Conservation (phyloP, 1,284 basidiomycete species). For the Pterulicium gracile region DNA sequence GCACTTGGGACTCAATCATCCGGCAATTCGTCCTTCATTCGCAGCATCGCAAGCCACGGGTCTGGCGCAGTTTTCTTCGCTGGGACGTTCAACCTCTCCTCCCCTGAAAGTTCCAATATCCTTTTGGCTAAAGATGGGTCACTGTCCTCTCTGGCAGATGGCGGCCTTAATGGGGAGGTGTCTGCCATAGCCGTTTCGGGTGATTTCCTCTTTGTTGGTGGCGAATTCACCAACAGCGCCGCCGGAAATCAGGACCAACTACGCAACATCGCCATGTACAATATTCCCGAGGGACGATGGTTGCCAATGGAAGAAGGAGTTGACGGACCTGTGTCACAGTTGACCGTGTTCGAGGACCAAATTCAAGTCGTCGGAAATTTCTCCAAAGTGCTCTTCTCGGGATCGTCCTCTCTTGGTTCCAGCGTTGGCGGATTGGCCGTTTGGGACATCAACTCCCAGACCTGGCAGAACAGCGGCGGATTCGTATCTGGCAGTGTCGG, state of each 20-base stretch:
- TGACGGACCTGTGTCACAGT: conserved; percentile 59
- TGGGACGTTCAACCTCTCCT: conserved; percentile 63
- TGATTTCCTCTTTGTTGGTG: conserved; percentile 72
- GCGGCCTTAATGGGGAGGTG: conserved; percentile 71
- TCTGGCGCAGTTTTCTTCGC: conserved; percentile 65
- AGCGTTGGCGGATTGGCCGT: conserved; percentile 62
- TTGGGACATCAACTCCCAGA: conserved; percentile 56
- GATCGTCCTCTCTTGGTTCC: conserved; percentile 24
- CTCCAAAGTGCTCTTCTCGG: conserved; percentile 35
- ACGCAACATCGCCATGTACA: conserved; percentile 66
- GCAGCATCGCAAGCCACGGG: conserved; percentile 53
- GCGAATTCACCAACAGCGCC: conserved; percentile 69
- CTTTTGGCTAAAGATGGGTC: conserved; percentile 56
- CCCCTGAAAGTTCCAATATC: conserved; percentile 59
- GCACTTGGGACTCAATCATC: conserved; percentile 30
- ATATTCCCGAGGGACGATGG: conserved; percentile 63
- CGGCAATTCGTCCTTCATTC: conserved; percentile 29
- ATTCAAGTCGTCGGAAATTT: conserved; percentile 74
- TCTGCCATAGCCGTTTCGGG: conserved; percentile 51
- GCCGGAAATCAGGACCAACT: conserved; percentile 45
- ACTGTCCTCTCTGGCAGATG: conserved; percentile 40
- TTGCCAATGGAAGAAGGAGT: conserved; percentile 63
- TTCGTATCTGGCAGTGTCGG: conserved; percentile 68
- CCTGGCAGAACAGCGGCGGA: conserved; percentile 68
- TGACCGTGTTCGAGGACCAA: conserved; percentile 40